Percentiles rank a stretch among this genome's conserved stretches.
phyloP scores from a whole-genome alignment of 192 early-diverging fungal genomes.

The Geosiphon pyriformis region DNA sequence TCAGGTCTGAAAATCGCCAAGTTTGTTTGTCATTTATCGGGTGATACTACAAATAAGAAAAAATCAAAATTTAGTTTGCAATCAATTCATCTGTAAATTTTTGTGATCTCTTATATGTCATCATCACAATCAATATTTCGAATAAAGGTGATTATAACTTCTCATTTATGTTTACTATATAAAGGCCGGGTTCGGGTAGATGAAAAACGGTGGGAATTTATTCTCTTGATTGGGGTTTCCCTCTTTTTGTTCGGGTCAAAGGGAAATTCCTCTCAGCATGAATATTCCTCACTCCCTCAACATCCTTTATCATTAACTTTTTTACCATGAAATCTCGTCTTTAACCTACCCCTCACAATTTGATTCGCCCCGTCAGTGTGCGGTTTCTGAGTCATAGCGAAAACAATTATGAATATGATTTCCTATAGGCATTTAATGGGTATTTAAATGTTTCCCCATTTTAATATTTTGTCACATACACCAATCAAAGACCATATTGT shows the following conservation, averaged over 20 bases:
- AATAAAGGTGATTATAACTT: not conserved
- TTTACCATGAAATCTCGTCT: not conserved
- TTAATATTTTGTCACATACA: too few species aligned
- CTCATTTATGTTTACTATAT: too few species aligned
- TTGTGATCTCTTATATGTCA: not conserved
- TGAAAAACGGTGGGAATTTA: not conserved
- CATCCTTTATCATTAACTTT: not conserved
- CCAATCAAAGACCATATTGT: not conserved
- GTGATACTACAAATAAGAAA: not conserved
- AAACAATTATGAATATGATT: not conserved
- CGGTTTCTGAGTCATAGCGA: conserved; percentile 17
- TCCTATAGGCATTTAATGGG: not conserved
- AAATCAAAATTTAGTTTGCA: too few species aligned
- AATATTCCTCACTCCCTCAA: not conserved
- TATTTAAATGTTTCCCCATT: not conserved
- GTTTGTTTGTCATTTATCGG: not conserved
- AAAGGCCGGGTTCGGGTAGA: not conserved
- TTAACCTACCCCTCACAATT: too few species aligned
- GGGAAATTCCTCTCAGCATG: not conserved
- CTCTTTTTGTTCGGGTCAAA: not conserved
- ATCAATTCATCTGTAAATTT: not conserved
- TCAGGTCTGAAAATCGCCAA: not conserved
- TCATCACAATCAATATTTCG: not conserved
- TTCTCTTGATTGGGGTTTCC: not conserved
- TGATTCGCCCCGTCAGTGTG: not conserved